These are phyloP conservation scores for Dryas integrifolia DNA, from an alignment of 331 rosid species.

Conservation along the genomic window DNA sequence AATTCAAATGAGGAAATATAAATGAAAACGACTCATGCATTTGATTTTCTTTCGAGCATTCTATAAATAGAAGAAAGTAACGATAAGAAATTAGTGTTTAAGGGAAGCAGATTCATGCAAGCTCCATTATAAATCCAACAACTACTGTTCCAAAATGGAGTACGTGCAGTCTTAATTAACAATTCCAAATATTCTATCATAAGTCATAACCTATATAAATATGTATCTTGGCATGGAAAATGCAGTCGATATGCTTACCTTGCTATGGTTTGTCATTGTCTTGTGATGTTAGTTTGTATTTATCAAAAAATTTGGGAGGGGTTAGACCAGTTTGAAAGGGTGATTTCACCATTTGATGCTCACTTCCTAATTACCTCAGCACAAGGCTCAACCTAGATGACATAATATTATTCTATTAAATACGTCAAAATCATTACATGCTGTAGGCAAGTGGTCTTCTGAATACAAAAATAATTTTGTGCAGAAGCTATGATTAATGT, in stretches of 20 bases:
- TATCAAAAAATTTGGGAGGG: constrained; percentile 29
- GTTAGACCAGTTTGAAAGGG: constrained; percentile 31
- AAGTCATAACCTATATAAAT: constrained; percentile 20
- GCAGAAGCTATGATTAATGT: neutral
- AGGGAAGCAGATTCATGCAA: constrained; percentile 32
- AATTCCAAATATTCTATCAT: constrained; percentile 19
- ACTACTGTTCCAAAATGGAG: constrained; percentile 11
- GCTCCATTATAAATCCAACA: constrained; percentile 13
- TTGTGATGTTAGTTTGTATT: constrained; percentile 27
- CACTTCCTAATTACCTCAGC: constrained; percentile 51
- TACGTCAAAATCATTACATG: constrained; percentile 30
- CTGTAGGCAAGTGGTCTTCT: constrained; percentile 16
- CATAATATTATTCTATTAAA: constrained; percentile 23
- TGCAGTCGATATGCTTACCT: constrained; percentile 31
- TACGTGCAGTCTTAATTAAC: neutral
- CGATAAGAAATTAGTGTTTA: constrained; percentile 21
- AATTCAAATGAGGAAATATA: constrained; percentile 14
- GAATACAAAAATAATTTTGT: neutral
- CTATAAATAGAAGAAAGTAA: constrained; percentile 25
- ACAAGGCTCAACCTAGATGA: constrained; percentile 36
- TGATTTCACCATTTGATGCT: constrained; percentile 50
- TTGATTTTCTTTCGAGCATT: constrained; percentile 22
- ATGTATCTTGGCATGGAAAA: constrained; percentile 20
- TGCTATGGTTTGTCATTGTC: constrained; percentile 44
- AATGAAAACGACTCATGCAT: neutral